Conservation (phyloP, 768 basidiomycete genomes). For the Lactarius tabidus region DNA sequence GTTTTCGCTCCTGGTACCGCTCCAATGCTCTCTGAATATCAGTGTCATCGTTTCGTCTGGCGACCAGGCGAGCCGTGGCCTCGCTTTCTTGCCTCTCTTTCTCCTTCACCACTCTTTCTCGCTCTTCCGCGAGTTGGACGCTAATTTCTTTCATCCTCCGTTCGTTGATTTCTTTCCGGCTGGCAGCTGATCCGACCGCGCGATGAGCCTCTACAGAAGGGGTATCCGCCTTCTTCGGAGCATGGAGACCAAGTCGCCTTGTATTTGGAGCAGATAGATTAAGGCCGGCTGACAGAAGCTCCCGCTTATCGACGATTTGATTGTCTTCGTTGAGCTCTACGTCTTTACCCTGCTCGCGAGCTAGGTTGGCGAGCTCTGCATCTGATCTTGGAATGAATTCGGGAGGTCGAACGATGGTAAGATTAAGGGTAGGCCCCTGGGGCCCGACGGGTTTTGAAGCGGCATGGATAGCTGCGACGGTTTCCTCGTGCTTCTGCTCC, state of each 20-base stretch:
- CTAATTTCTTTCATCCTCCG: constrained; percentile 75
- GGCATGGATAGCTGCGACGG: constrained; percentile 65
- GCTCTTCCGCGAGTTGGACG: constrained; percentile 74
- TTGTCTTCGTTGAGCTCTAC: constrained; percentile 97
- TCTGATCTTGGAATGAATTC: constrained; percentile 64
- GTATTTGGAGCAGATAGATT: constrained; percentile 86
- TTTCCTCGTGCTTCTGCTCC: constrained; percentile 79
- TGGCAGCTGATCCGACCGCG: constrained; percentile 84
- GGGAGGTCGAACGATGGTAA: constrained; percentile 73
- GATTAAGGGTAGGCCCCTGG: constrained; percentile 55
- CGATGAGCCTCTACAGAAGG: constrained; percentile 50
- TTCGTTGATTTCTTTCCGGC: constrained; percentile 76
- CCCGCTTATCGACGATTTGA: constrained; percentile 94
- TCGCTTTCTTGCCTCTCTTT: constrained; percentile 58
- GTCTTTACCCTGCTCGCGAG: constrained; percentile 70
- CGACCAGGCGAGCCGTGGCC: constrained; percentile 59
- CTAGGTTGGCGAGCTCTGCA: constrained; percentile 64
- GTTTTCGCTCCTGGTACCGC: constrained; percentile 77
- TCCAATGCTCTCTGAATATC: constrained; percentile 70
- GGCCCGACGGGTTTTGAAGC: constrained; percentile 57
- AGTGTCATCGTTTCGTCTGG: constrained; percentile 71
- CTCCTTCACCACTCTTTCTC: constrained; percentile 52
- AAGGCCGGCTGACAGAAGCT: constrained; percentile 84
- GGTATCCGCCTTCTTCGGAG: constrained; percentile 28
- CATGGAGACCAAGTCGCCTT: constrained; percentile 53